Conservation (phyloP, 352 stramenopile species). For the Globisporangium radiosum region DNA sequence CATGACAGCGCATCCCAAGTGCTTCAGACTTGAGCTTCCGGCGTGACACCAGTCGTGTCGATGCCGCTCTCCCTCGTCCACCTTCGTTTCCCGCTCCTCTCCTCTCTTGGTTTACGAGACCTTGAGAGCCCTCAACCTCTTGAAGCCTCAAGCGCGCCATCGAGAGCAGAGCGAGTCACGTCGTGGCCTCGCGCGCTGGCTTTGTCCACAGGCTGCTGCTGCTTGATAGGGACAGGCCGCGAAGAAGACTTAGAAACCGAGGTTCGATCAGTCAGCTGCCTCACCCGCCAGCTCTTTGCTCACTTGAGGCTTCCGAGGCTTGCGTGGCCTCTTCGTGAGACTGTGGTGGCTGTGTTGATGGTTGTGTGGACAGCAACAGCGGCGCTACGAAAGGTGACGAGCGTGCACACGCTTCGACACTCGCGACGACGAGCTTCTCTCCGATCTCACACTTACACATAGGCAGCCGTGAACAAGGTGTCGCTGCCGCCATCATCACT, state of each 20-base stretch:
- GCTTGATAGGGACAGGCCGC: not conserved
- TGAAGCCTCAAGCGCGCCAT: no score
- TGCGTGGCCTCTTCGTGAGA: no score
- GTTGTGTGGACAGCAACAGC: not conserved
- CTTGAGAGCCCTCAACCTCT: no score
- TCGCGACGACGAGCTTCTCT: not conserved
- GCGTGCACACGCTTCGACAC: not conserved
- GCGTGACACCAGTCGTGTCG: not conserved
- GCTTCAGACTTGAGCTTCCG: not conserved
- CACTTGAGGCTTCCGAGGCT: not conserved
- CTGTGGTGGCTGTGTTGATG: not conserved
- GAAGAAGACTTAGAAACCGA: not conserved
- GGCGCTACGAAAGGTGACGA: not conserved
- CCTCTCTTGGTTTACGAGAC: no score
- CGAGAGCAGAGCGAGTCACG: no score
- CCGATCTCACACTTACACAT: no score
- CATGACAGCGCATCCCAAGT: not conserved
- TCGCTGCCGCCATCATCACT: not conserved
- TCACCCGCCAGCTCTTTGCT: not conserved
- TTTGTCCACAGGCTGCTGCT: no score
- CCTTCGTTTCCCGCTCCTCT: not conserved
- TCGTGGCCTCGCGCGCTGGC: no score
- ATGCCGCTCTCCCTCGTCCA: not conserved
- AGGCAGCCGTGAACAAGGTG: not conserved
- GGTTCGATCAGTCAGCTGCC: not conserved